Percentiles rank a stretch among this genome's conserved stretches.
Conservation (phyloP, 1,284 basidiomycete genomes). For the Pholiota adiposa region DNA sequence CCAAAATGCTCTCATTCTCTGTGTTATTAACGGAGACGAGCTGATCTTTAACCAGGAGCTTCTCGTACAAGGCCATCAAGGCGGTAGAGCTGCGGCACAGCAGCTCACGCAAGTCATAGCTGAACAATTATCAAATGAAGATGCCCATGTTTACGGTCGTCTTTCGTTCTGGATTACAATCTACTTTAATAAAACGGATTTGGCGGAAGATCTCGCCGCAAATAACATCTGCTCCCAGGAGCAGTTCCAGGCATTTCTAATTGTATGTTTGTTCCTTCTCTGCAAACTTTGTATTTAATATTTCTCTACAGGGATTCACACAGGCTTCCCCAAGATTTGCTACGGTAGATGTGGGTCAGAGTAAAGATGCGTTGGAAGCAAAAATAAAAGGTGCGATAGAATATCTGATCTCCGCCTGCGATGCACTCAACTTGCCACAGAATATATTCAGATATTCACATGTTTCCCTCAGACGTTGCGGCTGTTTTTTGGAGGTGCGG, state of each 20-base stretch:
- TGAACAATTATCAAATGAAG: conserved; percentile 63
- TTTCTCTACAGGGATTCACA: conserved; percentile 59
- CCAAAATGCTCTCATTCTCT: conserved; percentile 68
- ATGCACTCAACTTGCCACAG: conserved; percentile 39
- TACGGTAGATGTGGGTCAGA: conserved; percentile 73
- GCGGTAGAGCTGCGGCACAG: conserved; percentile 71
- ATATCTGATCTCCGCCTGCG: background rate
- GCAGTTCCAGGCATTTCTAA: conserved; percentile 67
- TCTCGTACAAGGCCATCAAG: conserved; percentile 63
- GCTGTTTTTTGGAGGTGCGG: conserved; percentile 71
- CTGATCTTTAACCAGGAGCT: conserved; percentile 65
- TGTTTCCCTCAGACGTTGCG: conserved; percentile 76
- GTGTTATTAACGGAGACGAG: conserved; percentile 74
- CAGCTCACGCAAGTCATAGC: conserved; percentile 67
- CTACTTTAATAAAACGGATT: conserved; percentile 65
- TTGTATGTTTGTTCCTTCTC: conserved; percentile 32
- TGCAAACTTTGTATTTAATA: conserved; percentile 9
- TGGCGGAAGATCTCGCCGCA: conserved; percentile 52
- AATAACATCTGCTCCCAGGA: conserved; percentile 61
- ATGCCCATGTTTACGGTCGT: conserved; percentile 56
- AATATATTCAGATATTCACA: conserved; percentile 76
- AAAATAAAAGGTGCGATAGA: conserved; percentile 73
- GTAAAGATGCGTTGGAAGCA: conserved; percentile 63
- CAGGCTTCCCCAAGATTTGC: conserved; percentile 70
- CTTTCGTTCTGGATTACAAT: conserved; percentile 75